These are phyloP conservation scores for Oryza brachyantha DNA, from an alignment of 176 grass and related monocot genomes.

Conservation along the genomic window DNA sequence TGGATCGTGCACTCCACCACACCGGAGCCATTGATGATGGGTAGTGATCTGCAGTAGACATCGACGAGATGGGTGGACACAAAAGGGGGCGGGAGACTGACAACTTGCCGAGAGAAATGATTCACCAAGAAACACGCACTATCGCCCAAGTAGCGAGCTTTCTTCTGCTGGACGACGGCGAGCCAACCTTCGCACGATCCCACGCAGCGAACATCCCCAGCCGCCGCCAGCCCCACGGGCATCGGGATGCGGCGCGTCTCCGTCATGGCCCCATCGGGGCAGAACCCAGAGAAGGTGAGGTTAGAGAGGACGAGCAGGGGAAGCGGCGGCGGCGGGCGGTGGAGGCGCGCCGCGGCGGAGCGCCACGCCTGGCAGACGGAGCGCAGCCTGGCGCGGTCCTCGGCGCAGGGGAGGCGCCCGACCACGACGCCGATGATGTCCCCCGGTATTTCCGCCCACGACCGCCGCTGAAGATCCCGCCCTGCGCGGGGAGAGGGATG, in stretches of 20 bases:
- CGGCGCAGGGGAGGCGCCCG: slow-evolving; percentile 13
- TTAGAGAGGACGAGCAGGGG: slow-evolving; percentile 26
- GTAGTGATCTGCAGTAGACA: slow-evolving; percentile 8
- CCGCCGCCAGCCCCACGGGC: not conserved
- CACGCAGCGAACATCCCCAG: slow-evolving; percentile 18
- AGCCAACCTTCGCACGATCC: slow-evolving; percentile 35
- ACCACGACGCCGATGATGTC: slow-evolving; percentile 34
- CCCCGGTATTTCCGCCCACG: slow-evolving; percentile 34
- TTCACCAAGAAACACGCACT: slow-evolving; percentile 37
- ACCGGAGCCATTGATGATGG: slow-evolving; percentile 34
- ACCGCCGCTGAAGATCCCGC: not conserved
- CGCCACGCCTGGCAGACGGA: slow-evolving; percentile 34
- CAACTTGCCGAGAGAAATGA: slow-evolving; percentile 11
- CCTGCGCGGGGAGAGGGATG: no score
- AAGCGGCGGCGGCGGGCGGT: slow-evolving; percentile 28
- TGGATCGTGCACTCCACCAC: slow-evolving; percentile 21
- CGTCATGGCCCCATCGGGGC: not conserved
- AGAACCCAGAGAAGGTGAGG: slow-evolving; percentile 26
- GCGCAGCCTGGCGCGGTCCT: slow-evolving; percentile 41
- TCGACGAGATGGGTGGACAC: not conserved
- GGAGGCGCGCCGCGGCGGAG: slow-evolving; percentile 10
- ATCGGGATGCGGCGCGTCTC: slow-evolving; percentile 11
- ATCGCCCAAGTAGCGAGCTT: slow-evolving; percentile 27
- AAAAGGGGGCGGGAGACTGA: slow-evolving; percentile 19
- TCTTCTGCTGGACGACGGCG: slow-evolving; percentile 15